Conservation (phyloP, 2,329 filamentous ascomycete species). For the Huntiella bhutanensis region DNA sequence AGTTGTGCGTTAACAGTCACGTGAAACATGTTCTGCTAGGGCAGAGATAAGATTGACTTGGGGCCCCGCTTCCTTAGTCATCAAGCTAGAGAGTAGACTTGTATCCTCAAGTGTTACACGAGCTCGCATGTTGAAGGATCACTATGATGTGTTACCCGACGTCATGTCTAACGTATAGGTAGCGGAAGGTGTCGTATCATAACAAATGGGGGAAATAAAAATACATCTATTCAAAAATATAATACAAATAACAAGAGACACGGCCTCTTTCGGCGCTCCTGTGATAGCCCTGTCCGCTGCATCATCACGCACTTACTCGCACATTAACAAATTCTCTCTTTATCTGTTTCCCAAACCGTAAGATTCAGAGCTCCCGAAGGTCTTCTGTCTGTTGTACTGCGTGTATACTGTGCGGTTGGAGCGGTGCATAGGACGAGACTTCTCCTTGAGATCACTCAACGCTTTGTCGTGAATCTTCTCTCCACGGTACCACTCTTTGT, state of each 20-base stretch:
- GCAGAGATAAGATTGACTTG: too few species aligned
- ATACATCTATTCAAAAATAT: conserved; percentile 10
- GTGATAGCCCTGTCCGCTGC: neutral
- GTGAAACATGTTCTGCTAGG: too few species aligned
- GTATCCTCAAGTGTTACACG: too few species aligned
- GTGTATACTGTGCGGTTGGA: neutral
- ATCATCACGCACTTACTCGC: neutral
- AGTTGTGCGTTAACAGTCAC: too few species aligned
- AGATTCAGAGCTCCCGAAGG: conserved; percentile 20
- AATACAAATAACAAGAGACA: conserved; percentile 3
- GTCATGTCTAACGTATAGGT: too few species aligned
- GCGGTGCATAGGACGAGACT: too few species aligned
- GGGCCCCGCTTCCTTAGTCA: too few species aligned
- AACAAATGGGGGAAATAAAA: neutral
- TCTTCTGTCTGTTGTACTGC: conserved; percentile 8
- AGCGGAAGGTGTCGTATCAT: too few species aligned
- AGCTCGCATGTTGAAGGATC: too few species aligned
- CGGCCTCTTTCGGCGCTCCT: neutral
- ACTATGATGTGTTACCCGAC: too few species aligned
- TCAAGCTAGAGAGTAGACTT: too few species aligned
- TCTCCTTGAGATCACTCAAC: conserved; percentile 11
- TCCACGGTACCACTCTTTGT: conserved; percentile 25
- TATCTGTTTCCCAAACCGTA: conserved; percentile 20
- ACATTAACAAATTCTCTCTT: neutral
- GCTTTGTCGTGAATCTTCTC: conserved; percentile 16